These are phyloP conservation scores for Galeopsis tetrahit DNA, from an alignment of 257 asterid species.

Conservation along the genomic window DNA sequence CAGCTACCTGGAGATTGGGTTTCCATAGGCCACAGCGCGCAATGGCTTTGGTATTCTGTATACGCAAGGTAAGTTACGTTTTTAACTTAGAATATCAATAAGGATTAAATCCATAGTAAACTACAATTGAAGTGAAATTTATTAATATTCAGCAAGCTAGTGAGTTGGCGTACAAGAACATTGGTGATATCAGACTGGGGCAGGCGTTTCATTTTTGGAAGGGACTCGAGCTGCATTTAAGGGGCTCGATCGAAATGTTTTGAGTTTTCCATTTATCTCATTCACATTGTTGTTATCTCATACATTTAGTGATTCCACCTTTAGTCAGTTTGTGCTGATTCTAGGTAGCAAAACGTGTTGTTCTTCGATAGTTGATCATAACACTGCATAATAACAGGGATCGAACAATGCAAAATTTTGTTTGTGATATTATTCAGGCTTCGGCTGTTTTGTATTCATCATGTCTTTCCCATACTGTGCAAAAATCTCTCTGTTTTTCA, in stretches of 20 bases:
- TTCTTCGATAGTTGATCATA: background rate
- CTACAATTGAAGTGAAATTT: background rate
- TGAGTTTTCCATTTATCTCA: background rate
- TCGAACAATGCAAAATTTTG: background rate
- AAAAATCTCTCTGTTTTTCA: background rate
- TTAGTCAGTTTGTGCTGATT: background rate
- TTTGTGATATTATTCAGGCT: background rate
- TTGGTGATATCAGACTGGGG: slow-evolving; percentile 88
- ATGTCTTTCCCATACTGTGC: background rate
- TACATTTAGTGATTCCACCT: background rate
- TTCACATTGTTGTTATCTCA: background rate
- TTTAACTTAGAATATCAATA: background rate
- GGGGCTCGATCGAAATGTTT: background rate
- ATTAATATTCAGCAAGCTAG: slow-evolving; percentile 70
- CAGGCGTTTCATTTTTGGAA: slow-evolving; percentile 86
- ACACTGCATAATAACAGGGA: background rate
- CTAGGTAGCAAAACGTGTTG: background rate
- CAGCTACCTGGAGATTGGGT: slow-evolving; percentile 99
- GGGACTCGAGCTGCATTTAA: slow-evolving; percentile 91
- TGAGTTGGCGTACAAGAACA: slow-evolving; percentile 97
- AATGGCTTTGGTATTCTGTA: slow-evolving; percentile 99
- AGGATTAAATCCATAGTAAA: background rate
- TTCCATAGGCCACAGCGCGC: slow-evolving; percentile 87
- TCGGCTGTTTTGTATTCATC: background rate
- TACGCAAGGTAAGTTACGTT: slow-evolving; percentile 67